A percentile compares a stretch with the other conserved stretches of the same genome.
phyloP scores from a whole-genome alignment of 2,329 filamentous ascomycete genomes.

The Aspergillus sp. region DNA sequence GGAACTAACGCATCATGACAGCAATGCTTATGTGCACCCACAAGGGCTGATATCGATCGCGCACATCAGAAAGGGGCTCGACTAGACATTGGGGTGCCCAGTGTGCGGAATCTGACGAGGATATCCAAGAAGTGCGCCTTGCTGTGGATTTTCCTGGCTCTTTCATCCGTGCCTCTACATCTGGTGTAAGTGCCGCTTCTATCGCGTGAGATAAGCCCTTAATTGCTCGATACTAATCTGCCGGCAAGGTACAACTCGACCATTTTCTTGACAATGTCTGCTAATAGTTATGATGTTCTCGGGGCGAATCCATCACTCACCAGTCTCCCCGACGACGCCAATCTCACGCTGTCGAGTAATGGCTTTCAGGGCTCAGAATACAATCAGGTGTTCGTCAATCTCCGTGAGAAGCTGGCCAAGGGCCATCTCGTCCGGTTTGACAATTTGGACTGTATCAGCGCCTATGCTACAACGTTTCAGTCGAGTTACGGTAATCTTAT shows the following conservation, averaged over 20 bases:
- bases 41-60: conserved; percentile 2
- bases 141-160: background rate
- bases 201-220: background rate
- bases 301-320: too few relatives aligned
- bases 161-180: conserved; percentile 6
- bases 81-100: conserved; percentile 7
- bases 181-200: background rate
- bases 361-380: background rate
- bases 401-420: background rate
- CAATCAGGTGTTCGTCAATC: background rate
- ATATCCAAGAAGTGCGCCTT: background rate
- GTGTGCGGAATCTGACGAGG: background rate
- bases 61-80: background rate
- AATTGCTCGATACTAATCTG: background rate
- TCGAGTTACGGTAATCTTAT: background rate
- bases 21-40: conserved; percentile 12
- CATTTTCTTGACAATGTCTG: background rate
- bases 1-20: background rate
- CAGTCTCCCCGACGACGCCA: too few relatives aligned
- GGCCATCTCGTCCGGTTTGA: background rate
- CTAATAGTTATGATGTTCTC: background rate
- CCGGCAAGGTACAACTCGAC: background rate
- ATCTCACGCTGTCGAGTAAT: too few relatives aligned
- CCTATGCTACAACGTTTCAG: background rate
- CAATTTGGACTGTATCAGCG: conserved; percentile 4